Evolutionary conservation across 805 yeast genomes (phyloP), one percentile per base, ranked within the genome.

Genomic region (Vanderwaltozyma verrucispora): DNA sequence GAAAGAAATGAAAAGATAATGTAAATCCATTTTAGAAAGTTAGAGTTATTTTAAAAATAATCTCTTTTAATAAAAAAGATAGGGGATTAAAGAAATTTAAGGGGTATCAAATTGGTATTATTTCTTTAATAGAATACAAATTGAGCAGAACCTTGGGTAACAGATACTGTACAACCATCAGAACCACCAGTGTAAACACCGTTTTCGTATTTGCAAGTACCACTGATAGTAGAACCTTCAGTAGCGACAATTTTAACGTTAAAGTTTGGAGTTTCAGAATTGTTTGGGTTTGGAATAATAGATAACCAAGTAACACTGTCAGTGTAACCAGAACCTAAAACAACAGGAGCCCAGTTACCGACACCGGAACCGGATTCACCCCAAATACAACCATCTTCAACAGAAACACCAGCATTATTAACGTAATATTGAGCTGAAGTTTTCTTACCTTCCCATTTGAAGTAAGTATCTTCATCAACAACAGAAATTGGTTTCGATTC

Each of bases 311-410:
- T 70, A 53, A 75, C 68, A 44, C 84, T 83, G 40, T 50, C 47
- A 43, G 83, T 68, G 65, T 72, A 70, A 58, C 97, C 96, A 36
- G 96, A 86, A 63, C 98, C 98, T 53, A 92, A 71, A 66, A 80
- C 84, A 49, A 89, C 71, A 52, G 97, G 97, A 48, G 97, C 95
- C 96, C 96, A 89, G 83, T 89, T 89, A 68, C 98, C 98, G 48
- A 83, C 64, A 53, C 79, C 81, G 28, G 88, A 71, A 47, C 85
- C 85, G 6, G 70, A 52, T 37, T 75, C 60, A 62, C 96, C 94
- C 98, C 98, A 89, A 51, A 82, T 63, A 71, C 98, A 89, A 53
- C 96, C 97, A 45, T 88, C 92, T 62, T 80, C 81, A 57, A 69
- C 71, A 37, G 85, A 72, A 50, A 87, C 86, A 72, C 97, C 97